Conservation (phyloP, 768 basidiomycete genomes). For the Lactifluus echinatus region DNA sequence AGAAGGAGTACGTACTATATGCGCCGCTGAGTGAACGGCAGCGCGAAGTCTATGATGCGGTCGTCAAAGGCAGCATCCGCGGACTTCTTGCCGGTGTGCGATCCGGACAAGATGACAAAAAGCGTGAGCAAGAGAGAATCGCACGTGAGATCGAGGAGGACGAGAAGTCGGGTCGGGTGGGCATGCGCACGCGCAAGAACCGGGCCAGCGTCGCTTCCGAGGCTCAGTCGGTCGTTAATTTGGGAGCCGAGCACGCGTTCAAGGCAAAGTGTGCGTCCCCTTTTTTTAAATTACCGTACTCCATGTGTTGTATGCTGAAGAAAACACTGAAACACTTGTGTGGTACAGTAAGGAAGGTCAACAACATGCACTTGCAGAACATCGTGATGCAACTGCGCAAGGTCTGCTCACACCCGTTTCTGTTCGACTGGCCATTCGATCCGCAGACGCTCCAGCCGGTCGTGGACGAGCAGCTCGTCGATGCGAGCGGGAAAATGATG, state of each 20-base stretch:
- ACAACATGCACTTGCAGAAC: slow-evolving; percentile 92
- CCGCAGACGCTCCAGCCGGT: slow-evolving; percentile 49
- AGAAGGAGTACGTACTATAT: slow-evolving; percentile 92
- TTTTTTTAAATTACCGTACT: neutral
- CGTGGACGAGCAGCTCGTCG: slow-evolving; percentile 72
- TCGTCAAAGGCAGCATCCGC: slow-evolving; percentile 64
- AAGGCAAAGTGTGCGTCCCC: slow-evolving; percentile 29
- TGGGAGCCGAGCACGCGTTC: slow-evolving; percentile 49
- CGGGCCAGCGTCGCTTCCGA: neutral
- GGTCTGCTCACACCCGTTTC: slow-evolving; percentile 88
- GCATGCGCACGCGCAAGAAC: slow-evolving; percentile 3
- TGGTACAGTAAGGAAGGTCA: slow-evolving; percentile 64
- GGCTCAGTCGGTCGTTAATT: slow-evolving; percentile 40
- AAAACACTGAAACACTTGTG: too few relatives aligned
- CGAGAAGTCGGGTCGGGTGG: slow-evolving; percentile 36
- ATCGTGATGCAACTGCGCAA: slow-evolving; percentile 93
- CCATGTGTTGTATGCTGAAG: too few relatives aligned
- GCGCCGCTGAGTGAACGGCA: slow-evolving; percentile 80
- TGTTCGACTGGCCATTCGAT: slow-evolving; percentile 79
- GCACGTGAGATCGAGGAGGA: slow-evolving; percentile 40
- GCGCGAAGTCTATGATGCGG: slow-evolving; percentile 74
- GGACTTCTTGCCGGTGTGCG: slow-evolving; percentile 36
- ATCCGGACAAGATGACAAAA: slow-evolving; percentile 23
- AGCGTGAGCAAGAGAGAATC: slow-evolving; percentile 26
- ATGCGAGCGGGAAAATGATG: slow-evolving; percentile 95